Base-by-base conservation (phyloP, 768 basidiomycete species). In the Podaxis pistillaris region DNA sequence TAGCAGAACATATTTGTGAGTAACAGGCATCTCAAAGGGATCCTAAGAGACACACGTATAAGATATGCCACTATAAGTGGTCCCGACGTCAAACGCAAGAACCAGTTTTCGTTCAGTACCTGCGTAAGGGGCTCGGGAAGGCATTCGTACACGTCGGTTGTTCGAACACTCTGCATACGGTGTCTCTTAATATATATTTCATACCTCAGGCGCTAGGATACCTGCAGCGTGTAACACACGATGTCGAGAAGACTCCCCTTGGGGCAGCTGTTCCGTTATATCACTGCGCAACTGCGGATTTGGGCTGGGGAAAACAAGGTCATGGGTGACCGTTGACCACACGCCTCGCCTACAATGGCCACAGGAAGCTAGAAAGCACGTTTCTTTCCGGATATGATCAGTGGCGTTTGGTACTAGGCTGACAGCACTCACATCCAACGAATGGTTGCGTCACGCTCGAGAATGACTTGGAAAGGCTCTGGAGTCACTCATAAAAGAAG, bases 11-110 rank as follows among this genome's bases (percentile, higher is more conserved):
- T 62, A 52, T 19, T 1, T 19, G 22, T 58, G 44, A 63, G 57
- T 47, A 19, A 24, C 15, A 50, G 8, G 11, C 17, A 56, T 22
- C 22, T 9, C 9, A 33, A 47, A 44, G 15, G 36, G 15, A 51
- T 59, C 47, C 55, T 41, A 62, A 47, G 40, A 47, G 54, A 57
- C 60, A 56, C 38, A 63, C 70, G 37, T 70, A 65, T 82, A 83
- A 3, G 79, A 80, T 28, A 77, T 69, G 0, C 79, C 79, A 40
- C 79, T 81, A 58, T 73, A 80, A 2, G 79, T 78, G 1, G 79
- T 78, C 9, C 79, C 79, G 3, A 80, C 69, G 58, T 80, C 79
- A 47, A 80, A 78, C 19, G 79, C 76, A 15, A 80, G 69, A 7
- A 80, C 71, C 2, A 80, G 62, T 63, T 78, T 80, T 46, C 77